A percentile compares a stretch with the other conserved stretches of the same genome.
Evolutionary conservation across 2,329 filamentous ascomycete species (phyloP).

Genomic region (Pestalotiopsis sp.): DNA sequence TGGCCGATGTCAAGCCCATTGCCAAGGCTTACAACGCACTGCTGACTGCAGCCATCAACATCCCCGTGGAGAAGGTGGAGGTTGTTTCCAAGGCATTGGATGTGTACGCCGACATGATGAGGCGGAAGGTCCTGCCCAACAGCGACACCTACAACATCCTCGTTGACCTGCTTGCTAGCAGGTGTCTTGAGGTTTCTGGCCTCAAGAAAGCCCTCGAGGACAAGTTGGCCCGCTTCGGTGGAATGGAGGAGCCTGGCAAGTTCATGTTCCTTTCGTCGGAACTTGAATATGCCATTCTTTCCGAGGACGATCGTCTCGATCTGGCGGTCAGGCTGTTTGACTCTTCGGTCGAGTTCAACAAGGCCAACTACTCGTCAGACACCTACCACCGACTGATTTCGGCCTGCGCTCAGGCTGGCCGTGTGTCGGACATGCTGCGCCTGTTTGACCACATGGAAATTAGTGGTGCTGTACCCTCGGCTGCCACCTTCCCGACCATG

Average conservation of each 20-base stretch:
- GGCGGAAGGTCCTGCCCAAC: conserved; percentile 79
- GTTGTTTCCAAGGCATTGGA: conserved; percentile 90
- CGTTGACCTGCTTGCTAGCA: conserved; percentile 77
- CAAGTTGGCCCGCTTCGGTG: conserved; percentile 77
- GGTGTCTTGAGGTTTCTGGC: conserved; percentile 76
- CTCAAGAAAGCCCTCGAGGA: conserved; percentile 76
- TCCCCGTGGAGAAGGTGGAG: conserved; percentile 78
- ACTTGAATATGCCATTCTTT: conserved; percentile 81
- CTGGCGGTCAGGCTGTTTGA: conserved; percentile 87
- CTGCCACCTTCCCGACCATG: conserved; percentile 87
- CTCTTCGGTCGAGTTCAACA: conserved; percentile 66
- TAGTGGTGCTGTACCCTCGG: conserved; percentile 72
- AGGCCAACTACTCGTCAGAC: conserved; percentile 72
- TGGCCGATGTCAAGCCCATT: conserved; percentile 78
- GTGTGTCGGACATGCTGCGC: conserved; percentile 84
- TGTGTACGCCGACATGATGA: conserved; percentile 95
- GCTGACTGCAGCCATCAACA: conserved; percentile 79
- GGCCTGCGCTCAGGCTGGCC: conserved; percentile 81
- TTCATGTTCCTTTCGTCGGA: conserved; percentile 84
- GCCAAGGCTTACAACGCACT: conserved; percentile 91
- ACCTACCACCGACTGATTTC: conserved; percentile 85
- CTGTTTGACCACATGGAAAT: conserved; percentile 92
- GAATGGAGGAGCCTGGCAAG: conserved; percentile 68
- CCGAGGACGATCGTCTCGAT: conserved; percentile 84
- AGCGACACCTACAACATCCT: conserved; percentile 86